Evolutionary conservation across 2,329 filamentous ascomycete genomes (phyloP), one percentile per base, ranked within the genome.

Genomic region (Spiromastix sp.): DNA sequence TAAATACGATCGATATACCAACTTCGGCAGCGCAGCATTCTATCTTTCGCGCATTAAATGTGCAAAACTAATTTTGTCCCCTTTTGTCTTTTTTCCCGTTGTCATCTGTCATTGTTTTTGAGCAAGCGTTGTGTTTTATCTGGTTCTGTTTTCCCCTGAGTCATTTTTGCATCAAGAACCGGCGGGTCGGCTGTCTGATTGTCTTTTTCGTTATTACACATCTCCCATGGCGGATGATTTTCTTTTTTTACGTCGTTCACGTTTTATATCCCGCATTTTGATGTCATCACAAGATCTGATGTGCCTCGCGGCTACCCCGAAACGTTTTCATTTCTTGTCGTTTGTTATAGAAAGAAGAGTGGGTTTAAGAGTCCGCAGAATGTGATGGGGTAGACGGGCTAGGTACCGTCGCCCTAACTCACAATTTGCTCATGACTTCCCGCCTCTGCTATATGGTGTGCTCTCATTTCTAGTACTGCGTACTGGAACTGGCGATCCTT

Each of bases 41-140:
- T n/a, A n/a, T n/a, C n/a, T n/a, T n/a, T n/a, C n/a, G n/a, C n/a
- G n/a, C n/a, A n/a, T n/a, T n/a, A n/a, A n/a, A n/a, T n/a, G 50
- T 46, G 11, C 28, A 22, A 51, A 58, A 60, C 56, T 54, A 60
- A 59, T 55, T 49, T 52, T 46, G 44, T 48, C 42, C 55, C 57
- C 49, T 63, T 57, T 53, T 56, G 60, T 60, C 64, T 49, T 43
- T 44, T 55, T 52, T 54, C 55, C 52, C 48, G 51, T 47, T 50
- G 51, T 53, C 47, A 43, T 56, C 57, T 55, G 56, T 57, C 64
- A 59, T 54, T 56, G 53, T 49, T 48, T 53, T 59, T 59, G 55
- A 66, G 63, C 66, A 57, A 73, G 70, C 69, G 66, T 61, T 59
- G 58, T 51, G 60, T 56, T 60, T 55, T 57, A 44, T 34, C 42